Base-by-base conservation (phyloP, 192 early-diverging fungal genomes). In the Linnemannia elongata region DNA sequence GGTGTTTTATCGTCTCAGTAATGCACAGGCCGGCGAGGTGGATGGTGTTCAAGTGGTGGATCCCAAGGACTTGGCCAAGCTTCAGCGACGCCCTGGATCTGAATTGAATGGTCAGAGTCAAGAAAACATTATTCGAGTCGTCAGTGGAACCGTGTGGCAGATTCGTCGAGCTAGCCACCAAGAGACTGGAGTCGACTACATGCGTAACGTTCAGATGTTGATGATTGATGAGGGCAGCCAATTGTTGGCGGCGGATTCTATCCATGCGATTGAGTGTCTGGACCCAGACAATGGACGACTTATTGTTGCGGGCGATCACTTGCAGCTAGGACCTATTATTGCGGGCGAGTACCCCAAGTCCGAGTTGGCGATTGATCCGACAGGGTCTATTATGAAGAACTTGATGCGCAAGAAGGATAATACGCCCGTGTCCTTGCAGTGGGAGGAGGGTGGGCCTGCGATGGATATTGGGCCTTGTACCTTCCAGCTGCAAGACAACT, bases 251-350 rank as follows among this genome's bases (percentile, higher is more conserved):
- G 85, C 87, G 18, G 91, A 90, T 66, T 80, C 89, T 20, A 72
- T 82, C 36, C 82, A 90, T 78, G 89, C 79, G 6, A 81, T 92
- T 41, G 88, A 89, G 57, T 88, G 84, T 70, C 54, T 90, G n/a
- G 89, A 90, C 24, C 78, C 36, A 2, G 27, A 83, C 0, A 35
- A 55, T 38, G 88, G 89, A 17, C 80, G 81, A n/a, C 60, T 92
- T 27, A 81, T 92, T 75, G 89, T 92, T 38, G 91, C 91, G n/a
- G 91, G 91, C n/a, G 90, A 92, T 69, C 91, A 92, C 74, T 83
- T 92, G 70, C 91, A 92, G 79, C 79, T 92, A 22, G 91, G 91
- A 35, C 91, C 91, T 24, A 84, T 92, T 20, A 77, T 92, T 20
- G 55, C 85, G 30, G 89, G 90, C 55, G 83, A 82, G 1, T 90